Evolutionary conservation across 768 basidiomycete genomes (phyloP).

Genomic region (Amanita rimosa): DNA sequence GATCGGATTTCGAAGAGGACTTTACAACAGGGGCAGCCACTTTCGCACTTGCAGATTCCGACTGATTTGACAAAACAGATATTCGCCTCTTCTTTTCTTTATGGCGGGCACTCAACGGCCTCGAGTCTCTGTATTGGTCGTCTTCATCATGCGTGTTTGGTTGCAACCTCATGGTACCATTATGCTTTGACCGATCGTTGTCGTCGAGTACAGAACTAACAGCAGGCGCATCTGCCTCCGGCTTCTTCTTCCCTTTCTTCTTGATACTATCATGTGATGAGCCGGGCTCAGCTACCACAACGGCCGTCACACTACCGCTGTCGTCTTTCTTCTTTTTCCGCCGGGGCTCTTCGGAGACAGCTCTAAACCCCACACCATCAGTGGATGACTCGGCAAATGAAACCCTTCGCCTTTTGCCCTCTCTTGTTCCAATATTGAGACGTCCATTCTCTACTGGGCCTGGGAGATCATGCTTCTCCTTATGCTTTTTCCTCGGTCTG

Average conservation of each 20-base stretch:
- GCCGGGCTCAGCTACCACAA: not conserved
- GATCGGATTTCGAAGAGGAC: not conserved
- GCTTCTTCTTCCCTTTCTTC: slow-evolving; percentile 7
- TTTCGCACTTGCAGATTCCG: not conserved
- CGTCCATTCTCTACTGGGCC: not conserved
- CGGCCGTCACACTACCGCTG: not conserved
- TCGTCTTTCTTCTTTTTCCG: slow-evolving; percentile 10
- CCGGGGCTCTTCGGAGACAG: slow-evolving; percentile 8
- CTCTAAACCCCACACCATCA: not conserved
- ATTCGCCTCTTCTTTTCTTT: not conserved
- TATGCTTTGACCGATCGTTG: not conserved
- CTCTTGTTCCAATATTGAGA: not conserved
- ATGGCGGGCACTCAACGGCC: not conserved
- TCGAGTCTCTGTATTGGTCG: not conserved
- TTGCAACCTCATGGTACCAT: not conserved
- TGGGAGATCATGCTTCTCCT: not conserved
- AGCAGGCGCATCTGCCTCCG: not conserved
- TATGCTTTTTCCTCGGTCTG: not conserved
- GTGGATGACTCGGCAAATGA: not conserved
- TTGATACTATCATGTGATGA: slow-evolving; percentile 6
- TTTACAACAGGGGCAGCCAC: not conserved
- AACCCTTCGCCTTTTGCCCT: slow-evolving; percentile 1
- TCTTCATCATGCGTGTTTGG: not conserved
- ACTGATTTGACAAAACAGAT: not conserved
- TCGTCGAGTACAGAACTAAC: not conserved